phyloP scores from a whole-genome alignment of 2,329 filamentous ascomycete genomes.

The Penicillium vulpinum region DNA sequence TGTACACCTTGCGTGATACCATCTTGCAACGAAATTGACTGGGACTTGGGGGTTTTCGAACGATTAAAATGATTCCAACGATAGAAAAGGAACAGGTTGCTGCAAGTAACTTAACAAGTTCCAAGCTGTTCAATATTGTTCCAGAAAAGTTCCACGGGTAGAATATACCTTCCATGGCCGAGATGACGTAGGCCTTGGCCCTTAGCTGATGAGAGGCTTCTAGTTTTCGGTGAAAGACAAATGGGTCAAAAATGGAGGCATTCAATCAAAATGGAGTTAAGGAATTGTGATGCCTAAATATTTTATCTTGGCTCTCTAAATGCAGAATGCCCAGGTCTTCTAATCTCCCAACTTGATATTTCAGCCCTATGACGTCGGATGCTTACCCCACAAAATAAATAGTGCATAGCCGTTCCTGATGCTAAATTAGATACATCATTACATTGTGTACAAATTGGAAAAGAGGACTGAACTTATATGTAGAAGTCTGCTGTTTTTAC shows the following conservation, averaged over 20 bases:
- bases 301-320: no score
- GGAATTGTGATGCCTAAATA: conserved; percentile 4
- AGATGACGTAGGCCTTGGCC: conserved; percentile 3
- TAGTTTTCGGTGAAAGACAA: no score
- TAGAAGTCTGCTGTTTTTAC: background rate
- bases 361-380: conserved; percentile 10
- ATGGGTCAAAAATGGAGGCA: background rate
- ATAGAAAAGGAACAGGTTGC: background rate
- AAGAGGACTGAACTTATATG: background rate
- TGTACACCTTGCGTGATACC: conserved; percentile 51
- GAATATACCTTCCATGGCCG: conserved; percentile 2
- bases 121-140: background rate
- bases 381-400: background rate
- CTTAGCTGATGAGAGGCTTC: background rate
- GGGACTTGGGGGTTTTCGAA: conserved; percentile 16
- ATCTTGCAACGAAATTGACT: conserved; percentile 26
- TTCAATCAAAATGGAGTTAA: background rate
- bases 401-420: background rate
- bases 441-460: no score
- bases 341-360: background rate
- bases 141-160: background rate
- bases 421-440: no score
- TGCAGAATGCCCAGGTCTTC: background rate
- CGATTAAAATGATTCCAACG: background rate
- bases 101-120: background rate